A percentile compares a stretch with the other conserved stretches of the same genome.
Evolutionary conservation across 2,329 filamentous ascomycete genomes (phyloP).

Genomic region (Penicillium paneum): DNA sequence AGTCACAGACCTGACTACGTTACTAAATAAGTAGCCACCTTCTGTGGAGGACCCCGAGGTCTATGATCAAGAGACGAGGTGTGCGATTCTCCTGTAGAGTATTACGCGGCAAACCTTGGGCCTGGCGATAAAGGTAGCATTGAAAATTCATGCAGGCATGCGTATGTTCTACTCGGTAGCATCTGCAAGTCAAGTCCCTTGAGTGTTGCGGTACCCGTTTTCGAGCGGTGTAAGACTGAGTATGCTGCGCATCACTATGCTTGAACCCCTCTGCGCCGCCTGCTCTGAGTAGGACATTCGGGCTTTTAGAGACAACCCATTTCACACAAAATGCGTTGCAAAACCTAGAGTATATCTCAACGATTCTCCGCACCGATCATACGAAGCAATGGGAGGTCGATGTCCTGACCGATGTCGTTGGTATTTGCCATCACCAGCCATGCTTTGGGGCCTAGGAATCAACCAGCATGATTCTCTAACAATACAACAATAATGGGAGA

Average conservation of each 20-base stretch:
- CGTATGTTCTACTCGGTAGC: too few species aligned
- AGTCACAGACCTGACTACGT: too few species aligned
- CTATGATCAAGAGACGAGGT: not conserved
- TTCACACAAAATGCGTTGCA: too few species aligned
- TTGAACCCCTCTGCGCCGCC: not conserved
- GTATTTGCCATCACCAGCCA: constrained; percentile 18
- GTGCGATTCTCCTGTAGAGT: too few species aligned
- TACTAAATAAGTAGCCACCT: not conserved
- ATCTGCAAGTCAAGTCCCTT: not conserved
- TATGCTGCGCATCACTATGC: not conserved
- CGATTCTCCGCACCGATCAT: not conserved
- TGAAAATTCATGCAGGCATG: not conserved
- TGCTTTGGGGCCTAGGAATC: constrained; percentile 20
- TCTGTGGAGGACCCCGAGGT: not conserved
- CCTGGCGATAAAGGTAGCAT: not conserved
- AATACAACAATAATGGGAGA: constrained; percentile 16
- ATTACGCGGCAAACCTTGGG: not conserved
- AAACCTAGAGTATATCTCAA: not conserved
- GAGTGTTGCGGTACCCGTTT: not conserved
- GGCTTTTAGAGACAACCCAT: not conserved
- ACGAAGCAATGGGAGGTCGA: constrained; percentile 6
- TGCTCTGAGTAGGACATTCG: not conserved
- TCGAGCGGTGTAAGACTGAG: not conserved
- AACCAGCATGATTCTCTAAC: not conserved
- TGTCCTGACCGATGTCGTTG: constrained; percentile 18